A percentile compares a stretch with the other conserved stretches of the same genome.
phyloP scores from a whole-genome alignment of 2,329 filamentous ascomycete species.

The Xylariaceae sp. region DNA sequence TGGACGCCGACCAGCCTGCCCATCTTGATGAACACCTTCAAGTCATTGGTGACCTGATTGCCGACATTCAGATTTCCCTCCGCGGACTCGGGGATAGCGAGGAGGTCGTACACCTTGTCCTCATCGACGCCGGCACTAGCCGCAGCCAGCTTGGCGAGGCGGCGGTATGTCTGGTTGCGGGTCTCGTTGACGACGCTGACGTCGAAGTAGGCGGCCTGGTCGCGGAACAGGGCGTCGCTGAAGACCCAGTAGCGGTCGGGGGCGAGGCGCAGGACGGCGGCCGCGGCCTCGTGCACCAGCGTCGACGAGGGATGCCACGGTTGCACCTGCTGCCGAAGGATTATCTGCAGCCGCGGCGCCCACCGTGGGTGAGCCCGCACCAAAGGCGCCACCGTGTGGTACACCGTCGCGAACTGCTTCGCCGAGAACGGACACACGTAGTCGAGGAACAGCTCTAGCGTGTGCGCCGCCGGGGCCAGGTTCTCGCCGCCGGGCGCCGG shows the following conservation, averaged over 20 bases:
- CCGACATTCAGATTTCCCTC: conserved; percentile 74
- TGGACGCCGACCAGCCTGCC: conserved; percentile 80
- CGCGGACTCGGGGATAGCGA: conserved; percentile 69
- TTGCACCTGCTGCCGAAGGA: conserved; percentile 91
- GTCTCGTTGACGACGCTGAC: conserved; percentile 80
- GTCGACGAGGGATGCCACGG: conserved; percentile 92
- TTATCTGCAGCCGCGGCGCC: conserved; percentile 64
- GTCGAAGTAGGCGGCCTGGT: conserved; percentile 82
- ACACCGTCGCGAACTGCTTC: conserved; percentile 76
- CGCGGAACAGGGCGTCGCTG: conserved; percentile 64
- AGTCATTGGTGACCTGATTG: conserved; percentile 80
- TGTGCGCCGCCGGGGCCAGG: conserved; percentile 54
- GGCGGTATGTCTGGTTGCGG: conserved; percentile 79
- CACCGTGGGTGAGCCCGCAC: conserved; percentile 63
- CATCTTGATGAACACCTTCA: conserved; percentile 83
- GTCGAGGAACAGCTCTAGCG: conserved; percentile 74
- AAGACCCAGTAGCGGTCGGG: conserved; percentile 81
- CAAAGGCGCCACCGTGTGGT: conserved; percentile 64
- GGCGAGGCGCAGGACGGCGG: conserved; percentile 73
- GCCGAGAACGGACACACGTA: conserved; percentile 82
- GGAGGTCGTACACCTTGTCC: conserved; percentile 66
- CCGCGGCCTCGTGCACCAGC: conserved; percentile 78
- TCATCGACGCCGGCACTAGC: conserved; percentile 69
- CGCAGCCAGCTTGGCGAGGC: conserved; percentile 74
- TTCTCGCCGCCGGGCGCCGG: conserved; percentile 33